A percentile compares a stretch with the other conserved stretches of the same genome.
Evolutionary conservation across 805 yeast species (phyloP).

Genomic region (Sugiyamaella mastotermitis): DNA sequence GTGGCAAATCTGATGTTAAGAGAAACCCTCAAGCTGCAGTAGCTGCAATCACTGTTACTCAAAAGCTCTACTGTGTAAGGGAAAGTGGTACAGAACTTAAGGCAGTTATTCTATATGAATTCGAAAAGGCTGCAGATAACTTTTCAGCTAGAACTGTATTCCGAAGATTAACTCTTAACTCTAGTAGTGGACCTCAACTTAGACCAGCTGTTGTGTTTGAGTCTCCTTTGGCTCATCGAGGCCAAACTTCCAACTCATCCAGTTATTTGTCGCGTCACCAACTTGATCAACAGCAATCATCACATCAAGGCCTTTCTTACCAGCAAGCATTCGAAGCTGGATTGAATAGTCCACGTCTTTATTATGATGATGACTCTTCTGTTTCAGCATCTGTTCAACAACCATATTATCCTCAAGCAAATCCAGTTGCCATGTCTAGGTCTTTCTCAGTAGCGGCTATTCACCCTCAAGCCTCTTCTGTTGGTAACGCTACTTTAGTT

Average conservation of each 20-base stretch:
- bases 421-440: slow-evolving; percentile 15
- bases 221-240: slow-evolving; percentile 9
- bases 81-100: slow-evolving; percentile 17
- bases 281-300: neutral
- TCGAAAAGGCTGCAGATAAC: slow-evolving; percentile 29
- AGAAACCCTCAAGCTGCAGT: slow-evolving; percentile 27
- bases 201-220: slow-evolving; percentile 4
- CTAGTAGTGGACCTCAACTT: neutral
- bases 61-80: slow-evolving; percentile 23
- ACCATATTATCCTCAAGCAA: slow-evolving; percentile 3
- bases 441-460: slow-evolving; percentile 19
- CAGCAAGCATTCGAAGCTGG: neutral
- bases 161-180: slow-evolving; percentile 22
- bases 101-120: slow-evolving; percentile 31
- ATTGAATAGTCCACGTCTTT: neutral
- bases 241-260: neutral
- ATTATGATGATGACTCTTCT: slow-evolving; percentile 2
- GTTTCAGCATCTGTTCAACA: neutral
- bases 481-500: too few species aligned
- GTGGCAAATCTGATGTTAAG: slow-evolving; percentile 13
- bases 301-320: neutral
- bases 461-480: slow-evolving; percentile 4
- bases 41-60: slow-evolving; percentile 30
- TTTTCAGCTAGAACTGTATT: slow-evolving; percentile 33
- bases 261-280: neutral